Base-by-base conservation (phyloP, 2,329 filamentous ascomycete genomes). In the Emmonsiellopsis sp. region DNA sequence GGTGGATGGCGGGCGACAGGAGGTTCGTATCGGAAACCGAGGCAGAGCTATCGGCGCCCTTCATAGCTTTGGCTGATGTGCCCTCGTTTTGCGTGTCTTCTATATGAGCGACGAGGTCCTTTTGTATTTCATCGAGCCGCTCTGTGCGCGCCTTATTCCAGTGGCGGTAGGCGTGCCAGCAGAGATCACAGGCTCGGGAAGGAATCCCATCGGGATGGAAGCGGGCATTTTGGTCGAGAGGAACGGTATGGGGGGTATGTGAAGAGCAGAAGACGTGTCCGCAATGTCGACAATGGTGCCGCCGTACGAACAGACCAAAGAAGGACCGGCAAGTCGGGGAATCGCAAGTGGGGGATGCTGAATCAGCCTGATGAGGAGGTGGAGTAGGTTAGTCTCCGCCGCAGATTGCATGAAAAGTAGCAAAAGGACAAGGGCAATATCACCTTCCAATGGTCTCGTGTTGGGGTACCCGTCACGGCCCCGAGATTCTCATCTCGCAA, bases 261-360 rank as follows among this genome's bases (percentile, higher is more conserved):
- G 76, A 72, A 55, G 76, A 75, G 69, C 82, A 85, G 64, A 84
- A 84, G 61, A 85, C 78, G 61, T 83, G 78, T 43, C 82, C 82
- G 60, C 82, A 85, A 60, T 83, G 81, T 54, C 82, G 79, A 67
- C 82, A 85, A 68, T 85, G 82, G 62, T 85, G 82, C 54, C 81
- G 80, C 49, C 82, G 80, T 49, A 78, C 74, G 68, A 82, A 81
- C 62, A 84, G 74, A 44, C 78, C 76, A 63, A 85, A 85, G 17
- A 76, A 73, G 42, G 75, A 75, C 49, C 76, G 74, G 67, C 82
- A 85, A 54, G 77, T 75, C 3, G 77, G 74, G 8, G 76, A 77
- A 63, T 79, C 78, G 68, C 82, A 85, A 57, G 71, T 74, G 43
- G 71, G 63, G 52, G 79, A 78, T 56, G 78, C 78, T 52, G 75